These are phyloP conservation scores for Dictyostelium purpureum DNA, from an alignment of 78 protist genomes.

Conservation along the genomic window DNA sequence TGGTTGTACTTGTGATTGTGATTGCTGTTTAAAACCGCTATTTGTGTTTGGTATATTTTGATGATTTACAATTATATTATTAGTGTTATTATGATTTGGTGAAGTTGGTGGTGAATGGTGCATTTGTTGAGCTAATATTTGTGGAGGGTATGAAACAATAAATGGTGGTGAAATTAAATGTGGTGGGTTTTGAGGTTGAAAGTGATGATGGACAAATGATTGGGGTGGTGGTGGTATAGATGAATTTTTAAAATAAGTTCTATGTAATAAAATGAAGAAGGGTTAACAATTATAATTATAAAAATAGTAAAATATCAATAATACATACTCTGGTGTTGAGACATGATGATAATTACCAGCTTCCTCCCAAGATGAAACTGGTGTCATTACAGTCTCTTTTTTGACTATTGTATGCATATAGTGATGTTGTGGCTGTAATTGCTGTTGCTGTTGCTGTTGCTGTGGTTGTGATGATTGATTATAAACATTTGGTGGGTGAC, in stretches of 20 bases:
- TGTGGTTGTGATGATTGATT: neutral
- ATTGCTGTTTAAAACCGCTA: no score
- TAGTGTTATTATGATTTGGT: neutral
- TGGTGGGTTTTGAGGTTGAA: neutral
- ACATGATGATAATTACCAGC: slow-evolving; percentile 55
- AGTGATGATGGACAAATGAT: neutral
- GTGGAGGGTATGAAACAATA: neutral
- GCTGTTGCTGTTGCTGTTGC: neutral
- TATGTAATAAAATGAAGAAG: neutral
- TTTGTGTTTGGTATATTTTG: no score
- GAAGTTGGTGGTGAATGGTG: neutral
- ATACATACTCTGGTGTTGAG: slow-evolving; percentile 13
- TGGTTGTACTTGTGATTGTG: neutral
- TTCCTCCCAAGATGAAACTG: slow-evolving; percentile 73
- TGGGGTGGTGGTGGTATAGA: slow-evolving; percentile 14
- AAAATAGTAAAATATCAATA: neutral
- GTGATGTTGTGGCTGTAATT: neutral
- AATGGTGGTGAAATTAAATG: neutral
- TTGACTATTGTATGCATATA: neutral
- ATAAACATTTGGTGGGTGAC: neutral
- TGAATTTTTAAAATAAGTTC: neutral
- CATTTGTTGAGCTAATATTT: no score
- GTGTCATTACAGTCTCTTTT: neutral
- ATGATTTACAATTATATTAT: no score
- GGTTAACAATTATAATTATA: neutral